Evolutionary conservation across 208 protist genomes (phyloP).

Genomic region (Acanthamoeba castellanii): DNA sequence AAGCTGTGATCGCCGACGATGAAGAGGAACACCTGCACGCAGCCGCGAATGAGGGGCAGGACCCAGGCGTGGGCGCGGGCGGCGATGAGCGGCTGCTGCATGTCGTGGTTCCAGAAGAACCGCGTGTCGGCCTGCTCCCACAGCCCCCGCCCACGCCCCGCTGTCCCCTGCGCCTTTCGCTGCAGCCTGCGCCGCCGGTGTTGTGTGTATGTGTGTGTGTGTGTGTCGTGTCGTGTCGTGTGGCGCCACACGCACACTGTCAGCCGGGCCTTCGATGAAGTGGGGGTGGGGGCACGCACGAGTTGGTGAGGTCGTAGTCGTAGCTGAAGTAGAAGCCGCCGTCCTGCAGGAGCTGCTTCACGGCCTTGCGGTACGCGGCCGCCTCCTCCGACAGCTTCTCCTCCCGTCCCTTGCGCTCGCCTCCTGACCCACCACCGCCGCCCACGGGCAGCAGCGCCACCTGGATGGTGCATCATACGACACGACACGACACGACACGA

Average conservation of each 20-base stretch:
- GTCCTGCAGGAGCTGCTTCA: slow-evolving; percentile 59
- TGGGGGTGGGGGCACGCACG: neutral
- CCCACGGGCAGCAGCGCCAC: neutral
- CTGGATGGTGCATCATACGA: too few species aligned
- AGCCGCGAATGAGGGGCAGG: slow-evolving; percentile 81
- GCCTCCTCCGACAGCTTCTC: neutral
- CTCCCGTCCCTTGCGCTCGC: neutral
- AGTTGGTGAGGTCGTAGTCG: slow-evolving; percentile 31
- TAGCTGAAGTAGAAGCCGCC: slow-evolving; percentile 48
- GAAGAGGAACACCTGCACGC: slow-evolving; percentile 32
- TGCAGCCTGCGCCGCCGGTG: too few species aligned
- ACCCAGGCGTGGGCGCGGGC: slow-evolving; percentile 6
- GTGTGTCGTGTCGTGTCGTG: too few species aligned
- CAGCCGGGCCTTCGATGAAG: too few species aligned
- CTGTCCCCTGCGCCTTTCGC: neutral
- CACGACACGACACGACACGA: too few species aligned
- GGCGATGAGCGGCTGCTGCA: slow-evolving; percentile 75
- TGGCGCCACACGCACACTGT: too few species aligned
- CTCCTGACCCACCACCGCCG: too few species aligned
- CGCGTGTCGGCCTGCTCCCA: slow-evolving; percentile 66
- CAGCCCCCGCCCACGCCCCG: neutral
- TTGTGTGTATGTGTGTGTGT: too few species aligned
- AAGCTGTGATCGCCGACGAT: slow-evolving; percentile 70
- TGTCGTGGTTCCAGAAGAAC: slow-evolving; percentile 79
- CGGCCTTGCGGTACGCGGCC: neutral